Conservation (phyloP, 306 rosid species). For the Pachyrhizus erosus region DNA sequence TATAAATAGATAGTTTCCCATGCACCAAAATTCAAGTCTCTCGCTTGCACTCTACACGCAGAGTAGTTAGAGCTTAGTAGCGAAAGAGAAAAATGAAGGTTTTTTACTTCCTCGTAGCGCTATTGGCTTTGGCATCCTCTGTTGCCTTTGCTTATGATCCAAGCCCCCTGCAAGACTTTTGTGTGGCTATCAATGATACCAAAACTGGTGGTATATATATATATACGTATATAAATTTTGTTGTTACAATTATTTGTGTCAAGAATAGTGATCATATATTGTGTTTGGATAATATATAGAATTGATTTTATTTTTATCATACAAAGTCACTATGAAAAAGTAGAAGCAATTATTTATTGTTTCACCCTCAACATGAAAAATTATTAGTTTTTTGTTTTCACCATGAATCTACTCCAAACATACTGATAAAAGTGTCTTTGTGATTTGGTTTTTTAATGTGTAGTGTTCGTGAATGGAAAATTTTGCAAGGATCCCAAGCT, state of each 20-base stretch:
- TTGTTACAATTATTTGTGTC: background rate
- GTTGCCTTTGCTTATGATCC: constrained; percentile 49
- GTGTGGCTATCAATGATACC: constrained; percentile 49
- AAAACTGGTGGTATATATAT: constrained; percentile 33
- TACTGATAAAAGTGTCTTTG: background rate
- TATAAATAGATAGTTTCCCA: constrained; percentile 40
- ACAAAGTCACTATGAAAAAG: too few relatives aligned
- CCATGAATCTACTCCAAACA: too few relatives aligned
- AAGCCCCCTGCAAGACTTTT: constrained; percentile 49
- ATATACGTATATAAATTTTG: background rate
- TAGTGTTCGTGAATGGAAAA: constrained; percentile 46
- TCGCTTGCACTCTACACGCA: background rate
- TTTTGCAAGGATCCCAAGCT: constrained; percentile 48
- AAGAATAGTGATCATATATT: background rate
- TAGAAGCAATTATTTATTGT: too few relatives aligned
- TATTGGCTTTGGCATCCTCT: constrained; percentile 42
- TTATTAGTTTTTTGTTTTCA: too few relatives aligned
- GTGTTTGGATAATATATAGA: too few relatives aligned
- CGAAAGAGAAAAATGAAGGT: constrained; percentile 8
- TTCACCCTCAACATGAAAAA: too few relatives aligned
- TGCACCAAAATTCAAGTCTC: constrained; percentile 19
- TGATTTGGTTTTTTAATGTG: background rate
- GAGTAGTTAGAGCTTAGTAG: background rate
- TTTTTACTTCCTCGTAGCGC: background rate
- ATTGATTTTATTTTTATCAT: too few relatives aligned